Evolutionary conservation across 257 asterid genomes (phyloP), one percentile per base, ranked within the genome.

Genomic region (Linaria vulgaris): DNA sequence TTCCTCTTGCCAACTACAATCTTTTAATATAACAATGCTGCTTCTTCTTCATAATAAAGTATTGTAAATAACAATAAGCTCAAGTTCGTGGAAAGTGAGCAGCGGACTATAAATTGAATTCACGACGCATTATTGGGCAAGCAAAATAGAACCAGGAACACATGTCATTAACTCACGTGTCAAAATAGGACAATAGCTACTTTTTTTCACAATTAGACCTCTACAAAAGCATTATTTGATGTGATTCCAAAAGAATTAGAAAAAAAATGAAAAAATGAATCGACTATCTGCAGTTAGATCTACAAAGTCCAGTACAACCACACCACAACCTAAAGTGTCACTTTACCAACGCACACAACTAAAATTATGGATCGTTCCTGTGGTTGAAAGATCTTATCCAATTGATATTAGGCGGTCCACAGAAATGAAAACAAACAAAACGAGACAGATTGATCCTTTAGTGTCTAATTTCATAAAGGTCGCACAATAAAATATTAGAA

Each of bases 401-500:
- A 20, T 11, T 59, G 21, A 45, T 14, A 45, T 3, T 9, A 14
- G 16, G 16, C 46, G 53, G 27, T 31, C 27, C 20, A 38, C 16
- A 38, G 49, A 15, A 37, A 58, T 12, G 21, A 12, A 30, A 17
- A 12, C 52, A 23, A 41, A 23, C n/a, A n/a, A n/a, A 49, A 16
- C 46, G 58, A 53, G 55, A 46, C n/a, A 46, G 38, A 52, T 9
- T 59, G 46, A 27, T 31, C 62, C 8, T 52, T 59, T 37, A 19
- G 52, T 11, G 5, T 14, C 56, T 39, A 56, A 0, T 9, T 38
- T 9, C 45, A 17, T 48, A 44, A 44, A 12, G 47, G 13, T 46
- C 65, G 67, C 72, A 15, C 46, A n/a, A n/a, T n/a, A n/a, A n/a
- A n/a, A n/a, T n/a, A n/a, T n/a, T n/a, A n/a, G n/a, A 48, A 17